Conservation (phyloP, 2,329 filamentous ascomycete genomes). For the Sporothrix euskadiensis region DNA sequence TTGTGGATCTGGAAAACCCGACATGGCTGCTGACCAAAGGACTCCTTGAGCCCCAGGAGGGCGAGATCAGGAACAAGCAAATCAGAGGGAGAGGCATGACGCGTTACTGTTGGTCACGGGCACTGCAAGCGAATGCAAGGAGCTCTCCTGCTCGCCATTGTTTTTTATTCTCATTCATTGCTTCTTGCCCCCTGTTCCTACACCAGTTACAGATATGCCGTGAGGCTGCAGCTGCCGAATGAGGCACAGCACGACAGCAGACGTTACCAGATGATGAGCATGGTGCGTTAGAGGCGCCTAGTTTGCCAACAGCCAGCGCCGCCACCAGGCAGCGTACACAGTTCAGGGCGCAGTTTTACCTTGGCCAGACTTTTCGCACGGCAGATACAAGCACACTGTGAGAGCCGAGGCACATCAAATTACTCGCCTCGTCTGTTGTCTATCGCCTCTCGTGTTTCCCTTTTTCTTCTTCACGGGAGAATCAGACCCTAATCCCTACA, state of each 20-base stretch:
- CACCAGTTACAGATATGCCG: not conserved
- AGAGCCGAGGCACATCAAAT: not conserved
- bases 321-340: not conserved
- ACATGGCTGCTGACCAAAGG: not conserved
- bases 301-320: not conserved
- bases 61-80: not conserved
- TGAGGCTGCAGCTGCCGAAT: not conserved
- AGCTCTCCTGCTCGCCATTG: not conserved
- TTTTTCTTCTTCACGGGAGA: not conserved
- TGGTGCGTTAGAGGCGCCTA: not conserved
- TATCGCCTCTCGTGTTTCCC: not conserved
- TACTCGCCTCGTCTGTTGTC: not conserved
- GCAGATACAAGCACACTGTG: not conserved
- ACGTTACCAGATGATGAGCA: not conserved
- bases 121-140: not conserved
- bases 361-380: not conserved
- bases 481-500: not conserved
- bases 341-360: not conserved
- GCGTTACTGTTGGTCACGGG: not conserved
- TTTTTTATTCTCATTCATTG: not conserved
- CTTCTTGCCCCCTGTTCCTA: not conserved
- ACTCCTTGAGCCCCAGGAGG: not conserved
- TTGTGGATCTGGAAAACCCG: not conserved
- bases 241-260: not conserved
- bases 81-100: not conserved